Evolutionary conservation across 345 rosid species (phyloP).

Genomic region (Eucalyptus regnans): DNA sequence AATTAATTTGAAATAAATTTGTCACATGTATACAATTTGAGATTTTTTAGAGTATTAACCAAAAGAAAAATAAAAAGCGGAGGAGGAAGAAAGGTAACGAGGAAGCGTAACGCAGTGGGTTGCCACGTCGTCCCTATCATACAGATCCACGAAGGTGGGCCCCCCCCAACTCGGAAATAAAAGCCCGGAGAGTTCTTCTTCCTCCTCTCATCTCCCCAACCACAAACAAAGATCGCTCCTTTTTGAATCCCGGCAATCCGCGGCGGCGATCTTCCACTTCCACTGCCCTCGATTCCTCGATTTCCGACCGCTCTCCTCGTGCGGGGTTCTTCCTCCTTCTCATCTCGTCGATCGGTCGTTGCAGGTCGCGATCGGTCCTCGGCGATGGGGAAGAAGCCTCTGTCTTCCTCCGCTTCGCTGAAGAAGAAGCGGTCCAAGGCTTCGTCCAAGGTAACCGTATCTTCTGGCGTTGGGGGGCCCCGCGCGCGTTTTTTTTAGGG

Average conservation of each 20-base stretch:
- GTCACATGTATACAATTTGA: rapidly evolving
- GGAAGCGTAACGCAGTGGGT: neutral
- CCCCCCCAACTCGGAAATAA: neutral
- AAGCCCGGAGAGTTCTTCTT: neutral
- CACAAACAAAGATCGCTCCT: neutral
- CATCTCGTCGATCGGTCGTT: neutral
- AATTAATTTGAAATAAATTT: no score
- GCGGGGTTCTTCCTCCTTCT: neutral
- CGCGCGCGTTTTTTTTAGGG: neutral
- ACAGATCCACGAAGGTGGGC: neutral
- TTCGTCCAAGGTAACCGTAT: constrained; percentile 29
- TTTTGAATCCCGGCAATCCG: neutral
- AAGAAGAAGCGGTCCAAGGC: constrained; percentile 37
- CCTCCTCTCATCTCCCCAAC: neutral
- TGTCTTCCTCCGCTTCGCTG: neutral
- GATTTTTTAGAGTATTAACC: no score
- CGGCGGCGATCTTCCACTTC: neutral
- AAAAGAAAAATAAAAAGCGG: neutral
- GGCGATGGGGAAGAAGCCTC: neutral
- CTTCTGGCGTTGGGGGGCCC: neutral
- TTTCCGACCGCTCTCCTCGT: no score
- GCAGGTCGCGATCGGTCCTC: neutral
- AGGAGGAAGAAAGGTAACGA: neutral
- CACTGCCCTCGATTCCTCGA: neutral
- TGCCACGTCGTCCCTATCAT: neutral